Base-by-base conservation (phyloP, 192 early-diverging fungal genomes). In the Coemansia sp. region DNA sequence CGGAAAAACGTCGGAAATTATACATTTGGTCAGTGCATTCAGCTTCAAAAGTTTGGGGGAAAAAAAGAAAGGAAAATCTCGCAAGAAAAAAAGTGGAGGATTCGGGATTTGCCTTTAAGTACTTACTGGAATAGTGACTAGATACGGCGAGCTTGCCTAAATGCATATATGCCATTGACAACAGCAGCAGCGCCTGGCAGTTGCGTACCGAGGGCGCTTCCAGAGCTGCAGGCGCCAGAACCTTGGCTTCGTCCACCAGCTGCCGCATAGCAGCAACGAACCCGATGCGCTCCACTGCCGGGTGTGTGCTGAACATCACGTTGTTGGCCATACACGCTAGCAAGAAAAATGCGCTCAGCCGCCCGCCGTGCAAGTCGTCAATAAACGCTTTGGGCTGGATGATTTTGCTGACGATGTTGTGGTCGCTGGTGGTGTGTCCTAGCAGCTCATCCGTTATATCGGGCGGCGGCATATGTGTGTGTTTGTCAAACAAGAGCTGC, bases 61-160 rank as follows among this genome's bases (percentile, higher is more conserved):
- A 26, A 26, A 4, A 26, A 4, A 26, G 23, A 26, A 4, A 26
- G 23, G 23, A 26, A 26, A 26, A 26, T 26, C 23, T 26, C 23
- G n/a, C n/a, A n/a, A n/a, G n/a, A n/a, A n/a, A n/a, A n/a, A 26
- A 4, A 26, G 23, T 26, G 23, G 23, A 26, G 23, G 4, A 26
- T 3, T 26, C 23, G 23, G 23, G 23, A 26, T 26, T 26, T 26
- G 23, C 23, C 23, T 4, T 26, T 26, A 26, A 3, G 4, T 46
- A 74, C 71, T 75, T 68, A 75, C 72, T 61, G 5, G 65, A 68
- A 46, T 68, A 75, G 53, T 68, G 72, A 57, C 66, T 67, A 6
- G 72, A 54, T 0, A 68, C 65, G 16, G 59, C 61, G 6, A 75
- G 45, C 65, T 43, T 47, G 19, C 72, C 72, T 14, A 57, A 55